A percentile compares a stretch with the other conserved stretches of the same genome.
phyloP scores from a whole-genome alignment of 345 rosid species.

The Rhizophora apiculata region DNA sequence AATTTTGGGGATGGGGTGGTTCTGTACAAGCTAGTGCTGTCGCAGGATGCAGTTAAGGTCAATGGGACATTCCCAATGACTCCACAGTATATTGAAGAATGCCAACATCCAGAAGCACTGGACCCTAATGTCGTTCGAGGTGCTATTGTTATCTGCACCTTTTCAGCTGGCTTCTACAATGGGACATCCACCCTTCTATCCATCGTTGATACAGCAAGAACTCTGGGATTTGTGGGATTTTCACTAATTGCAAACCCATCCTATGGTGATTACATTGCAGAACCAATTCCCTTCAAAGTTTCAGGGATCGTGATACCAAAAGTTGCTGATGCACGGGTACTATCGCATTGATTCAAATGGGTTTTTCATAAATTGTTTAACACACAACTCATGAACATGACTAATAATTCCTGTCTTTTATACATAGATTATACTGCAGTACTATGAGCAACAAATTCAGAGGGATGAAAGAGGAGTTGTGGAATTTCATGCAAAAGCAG shows the following conservation, averaged over 20 bases:
- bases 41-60: conserved; percentile 52
- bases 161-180: conserved; percentile 67
- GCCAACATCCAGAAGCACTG: conserved; percentile 63
- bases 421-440: conserved; percentile 47
- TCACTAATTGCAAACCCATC: conserved; percentile 55
- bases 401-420: not conserved
- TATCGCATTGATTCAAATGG: not conserved
- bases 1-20: conserved; percentile 46
- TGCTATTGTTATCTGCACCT: conserved; percentile 64
- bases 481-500: conserved; percentile 46
- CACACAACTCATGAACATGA: not conserved
- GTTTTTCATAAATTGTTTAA: not conserved
- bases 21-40: conserved; percentile 52
- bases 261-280: conserved; percentile 63
- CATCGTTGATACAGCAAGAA: conserved; percentile 53
- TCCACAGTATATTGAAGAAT: conserved; percentile 56
- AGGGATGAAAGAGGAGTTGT: conserved; percentile 40
- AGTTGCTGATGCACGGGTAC: conserved; percentile 60
- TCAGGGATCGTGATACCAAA: conserved; percentile 64
- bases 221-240: conserved; percentile 62
- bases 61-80: conserved; percentile 51
- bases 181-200: conserved; percentile 53
- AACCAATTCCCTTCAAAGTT: conserved; percentile 49
- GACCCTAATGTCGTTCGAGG: conserved; percentile 47
- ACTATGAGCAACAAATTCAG: conserved; percentile 52